Evolutionary conservation across 441 rosid genomes (phyloP), one percentile per base, ranked within the genome.

Genomic region (Adansonia grandidieri): DNA sequence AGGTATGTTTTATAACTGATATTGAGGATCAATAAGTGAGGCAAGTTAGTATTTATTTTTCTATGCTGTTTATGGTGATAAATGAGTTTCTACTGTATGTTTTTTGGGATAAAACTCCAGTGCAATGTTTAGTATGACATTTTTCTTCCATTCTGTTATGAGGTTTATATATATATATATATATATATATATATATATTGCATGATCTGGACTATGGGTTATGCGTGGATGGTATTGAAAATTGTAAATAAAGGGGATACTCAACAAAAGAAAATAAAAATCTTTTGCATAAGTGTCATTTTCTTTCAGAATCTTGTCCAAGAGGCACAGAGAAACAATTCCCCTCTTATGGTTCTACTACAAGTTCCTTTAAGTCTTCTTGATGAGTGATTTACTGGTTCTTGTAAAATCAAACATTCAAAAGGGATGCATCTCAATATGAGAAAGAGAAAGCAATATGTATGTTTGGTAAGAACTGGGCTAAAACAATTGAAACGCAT

Each of bases 1-100:
- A 93, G 98, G 99, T 96, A 87, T 73, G 69, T 56, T 72, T 45
- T 8, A 57, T 73, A 72, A 74, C 63, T 51, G 24, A 69, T 70
- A n/a, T 40, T 15, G 69, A 72, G 45, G 74, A 66, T 42, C 53
- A 7, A 72, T 42, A 40, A 28, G 51, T 11, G n/a, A 48, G 65
- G 28, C 50, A 51, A 67, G 60, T 20, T 51, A 6, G 58, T 67
- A 6, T 54, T 51, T 45, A 67, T 60, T 50, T 22, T 45, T 48
- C 14, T 75, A 2, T 17, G 47, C n/a, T 50, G 14, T 24, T 62
- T 51, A 50, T 8, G 45, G 22, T 50, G 75, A 53, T 62, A 32
- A 53, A 20, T 56, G 9, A 56, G 14, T 40, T 32, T 56, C 32
- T 73, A 10, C 42, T 54, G 48, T 40, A 15, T 6, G 6, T 20